Conservation (phyloP, 192 early-diverging fungal genomes). For the Backusella mclennaniae region DNA sequence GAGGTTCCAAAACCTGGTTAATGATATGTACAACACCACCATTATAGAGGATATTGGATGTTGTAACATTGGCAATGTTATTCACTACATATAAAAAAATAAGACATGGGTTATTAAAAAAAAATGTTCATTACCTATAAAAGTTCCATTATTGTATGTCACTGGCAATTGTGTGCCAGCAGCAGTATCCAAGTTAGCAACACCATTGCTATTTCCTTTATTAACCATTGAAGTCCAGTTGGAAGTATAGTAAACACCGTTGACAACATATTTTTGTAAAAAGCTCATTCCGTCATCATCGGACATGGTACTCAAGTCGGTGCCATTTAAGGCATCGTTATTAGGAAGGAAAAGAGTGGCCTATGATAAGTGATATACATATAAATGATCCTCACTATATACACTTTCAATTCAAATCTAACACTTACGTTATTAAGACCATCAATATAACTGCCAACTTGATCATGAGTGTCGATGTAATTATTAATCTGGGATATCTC, state of each 20-base stretch:
- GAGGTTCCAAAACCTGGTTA: not conserved
- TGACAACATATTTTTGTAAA: not conserved
- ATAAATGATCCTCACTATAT: not conserved
- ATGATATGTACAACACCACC: slow-evolving; percentile 21
- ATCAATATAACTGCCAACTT: not conserved
- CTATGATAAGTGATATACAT: not conserved
- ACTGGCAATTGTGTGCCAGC: not conserved
- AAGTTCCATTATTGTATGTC: not conserved
- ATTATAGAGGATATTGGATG: slow-evolving; percentile 10
- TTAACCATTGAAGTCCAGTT: not conserved
- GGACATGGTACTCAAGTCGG: not conserved
- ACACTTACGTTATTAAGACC: slow-evolving; percentile 6
- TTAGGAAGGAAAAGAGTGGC: not conserved
- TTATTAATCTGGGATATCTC: not conserved
- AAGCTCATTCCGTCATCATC: not conserved
- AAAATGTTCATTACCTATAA: not conserved
- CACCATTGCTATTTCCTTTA: not conserved
- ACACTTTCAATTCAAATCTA: not conserved
- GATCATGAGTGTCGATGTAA: not conserved
- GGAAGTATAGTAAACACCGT: slow-evolving; percentile 4
- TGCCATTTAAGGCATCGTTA: not conserved
- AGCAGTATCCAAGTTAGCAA: not conserved
- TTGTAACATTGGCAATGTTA: slow-evolving; percentile 1
- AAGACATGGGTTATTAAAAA: not conserved
- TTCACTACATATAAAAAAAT: not conserved